Evolutionary conservation across 305 asterid genomes (phyloP).

Genomic region (Fraxinus angustifolia): DNA sequence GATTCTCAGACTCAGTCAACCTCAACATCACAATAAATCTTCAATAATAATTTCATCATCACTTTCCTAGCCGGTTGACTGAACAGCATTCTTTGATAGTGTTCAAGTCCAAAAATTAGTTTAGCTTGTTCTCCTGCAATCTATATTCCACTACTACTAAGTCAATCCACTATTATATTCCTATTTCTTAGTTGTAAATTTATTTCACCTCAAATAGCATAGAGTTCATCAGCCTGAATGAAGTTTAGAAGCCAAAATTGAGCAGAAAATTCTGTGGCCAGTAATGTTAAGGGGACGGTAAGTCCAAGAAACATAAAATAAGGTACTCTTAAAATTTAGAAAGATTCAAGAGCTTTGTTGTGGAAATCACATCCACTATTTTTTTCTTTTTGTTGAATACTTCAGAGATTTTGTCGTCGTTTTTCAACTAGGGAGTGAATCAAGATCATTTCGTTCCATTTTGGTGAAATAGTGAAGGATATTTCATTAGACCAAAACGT

Average conservation of each 20-base stretch:
- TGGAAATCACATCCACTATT: not conserved
- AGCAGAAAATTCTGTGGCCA: not conserved
- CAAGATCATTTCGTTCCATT: not conserved
- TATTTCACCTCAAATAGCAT: not conserved
- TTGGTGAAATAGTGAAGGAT: not conserved
- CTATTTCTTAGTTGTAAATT: not conserved
- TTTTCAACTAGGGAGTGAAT: not conserved
- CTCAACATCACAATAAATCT: not conserved
- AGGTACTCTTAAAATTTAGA: not conserved
- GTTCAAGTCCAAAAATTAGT: not conserved
- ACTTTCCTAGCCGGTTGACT: not conserved
- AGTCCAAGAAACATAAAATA: not conserved
- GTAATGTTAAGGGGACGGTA: not conserved
- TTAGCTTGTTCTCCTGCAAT: not conserved
- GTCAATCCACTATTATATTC: not conserved
- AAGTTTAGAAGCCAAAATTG: not conserved
- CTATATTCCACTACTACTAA: not conserved
- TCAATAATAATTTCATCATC: not conserved
- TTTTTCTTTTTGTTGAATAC: not conserved
- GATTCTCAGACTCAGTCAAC: not conserved
- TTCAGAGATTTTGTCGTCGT: not conserved
- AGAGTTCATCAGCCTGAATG: not conserved
- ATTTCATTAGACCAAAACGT: not conserved
- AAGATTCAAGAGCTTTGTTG: not conserved
- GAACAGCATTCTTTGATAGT: not conserved